Base-by-base conservation (phyloP, 306 rosid species). In the Glycine soja region DNA sequence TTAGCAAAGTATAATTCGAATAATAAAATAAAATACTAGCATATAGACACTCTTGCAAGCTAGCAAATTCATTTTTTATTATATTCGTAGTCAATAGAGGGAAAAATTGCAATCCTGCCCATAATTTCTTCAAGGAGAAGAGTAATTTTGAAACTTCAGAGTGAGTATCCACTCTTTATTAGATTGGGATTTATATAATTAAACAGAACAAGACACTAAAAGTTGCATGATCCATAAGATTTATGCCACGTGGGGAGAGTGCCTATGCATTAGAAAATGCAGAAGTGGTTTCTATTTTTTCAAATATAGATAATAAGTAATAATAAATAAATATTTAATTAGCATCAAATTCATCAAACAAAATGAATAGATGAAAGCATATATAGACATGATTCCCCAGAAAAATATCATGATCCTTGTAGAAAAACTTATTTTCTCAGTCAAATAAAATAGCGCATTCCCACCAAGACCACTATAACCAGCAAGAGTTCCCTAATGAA, bases 1-100 rank as follows among this genome's bases (percentile, higher is more conserved):
- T 36, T 10, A 36, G 40, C 19, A 47, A 46, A 47, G 32, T 30
- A 76, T 32, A 10, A 11, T 32, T 76, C 36, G 59, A 75, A 38
- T 40, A 32, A 52, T 38, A 54, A 59, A 48, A 59, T 74, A 43
- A n/a, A 15, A 74, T 58, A 45, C 45, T 75, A 16, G 38, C 67
- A 19, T 19, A 43, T 7, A 10, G 45, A 72, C 63, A 54, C 30
- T 46, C 32, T 4, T 5, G 16, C 77, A 73, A 36, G 65, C 63
- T 57, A 18, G 34, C 8, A 57, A 57, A 7, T 57, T 66, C 0
- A 1, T 54, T 12, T 32, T 48, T 32, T 52, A 51, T 34, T 34
- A 72, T 34, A 8, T 30, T 50, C 75, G 3, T 30, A 51, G 10
- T 32, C n/a, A 32, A 30, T 32, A 15, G 11, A 53, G 66, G 11